Evolutionary conservation across 164 flowering plant species (phyloP).

Genomic region (Umbilicus rupestris): DNA sequence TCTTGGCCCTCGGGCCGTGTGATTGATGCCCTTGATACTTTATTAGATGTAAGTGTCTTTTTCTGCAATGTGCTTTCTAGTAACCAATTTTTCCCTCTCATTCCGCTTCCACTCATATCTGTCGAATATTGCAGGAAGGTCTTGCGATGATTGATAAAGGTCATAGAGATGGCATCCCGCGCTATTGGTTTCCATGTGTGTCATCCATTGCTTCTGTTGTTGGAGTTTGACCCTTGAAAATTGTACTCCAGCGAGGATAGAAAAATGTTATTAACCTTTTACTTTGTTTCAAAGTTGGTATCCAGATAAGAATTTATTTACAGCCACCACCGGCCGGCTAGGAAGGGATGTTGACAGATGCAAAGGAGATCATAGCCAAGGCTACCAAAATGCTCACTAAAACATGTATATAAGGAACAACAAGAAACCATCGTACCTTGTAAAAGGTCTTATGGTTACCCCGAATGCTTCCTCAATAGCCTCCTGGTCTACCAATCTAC

Average conservation of each 20-base stretch:
- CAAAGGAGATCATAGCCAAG: too few species aligned
- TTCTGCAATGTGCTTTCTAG: neutral
- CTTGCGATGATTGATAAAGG: slow-evolving; percentile 98
- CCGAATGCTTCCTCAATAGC: neutral
- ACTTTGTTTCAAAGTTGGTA: too few species aligned
- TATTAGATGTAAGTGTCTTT: slow-evolving; percentile 48
- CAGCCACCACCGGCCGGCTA: too few species aligned
- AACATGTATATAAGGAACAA: neutral
- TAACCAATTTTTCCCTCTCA: neutral
- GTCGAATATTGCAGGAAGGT: slow-evolving; percentile 65
- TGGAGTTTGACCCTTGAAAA: slow-evolving; percentile 21
- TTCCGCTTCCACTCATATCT: neutral
- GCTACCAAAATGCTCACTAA: too few species aligned
- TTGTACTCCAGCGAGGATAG: neutral
- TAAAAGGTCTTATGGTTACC: too few species aligned
- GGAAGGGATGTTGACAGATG: too few species aligned
- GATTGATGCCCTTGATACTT: slow-evolving; percentile 74
- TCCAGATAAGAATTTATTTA: too few species aligned
- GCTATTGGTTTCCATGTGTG: slow-evolving; percentile 93
- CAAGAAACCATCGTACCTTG: too few species aligned
- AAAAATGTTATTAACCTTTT: too few species aligned
- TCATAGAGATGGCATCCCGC: slow-evolving; percentile 67
- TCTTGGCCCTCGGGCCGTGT: slow-evolving; percentile 89
- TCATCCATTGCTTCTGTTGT: slow-evolving; percentile 43
- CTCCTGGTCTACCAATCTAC: neutral